Evolutionary conservation across 306 rosid genomes (phyloP), one percentile per base, ranked within the genome.

Genomic region (Sicyos edulis): DNA sequence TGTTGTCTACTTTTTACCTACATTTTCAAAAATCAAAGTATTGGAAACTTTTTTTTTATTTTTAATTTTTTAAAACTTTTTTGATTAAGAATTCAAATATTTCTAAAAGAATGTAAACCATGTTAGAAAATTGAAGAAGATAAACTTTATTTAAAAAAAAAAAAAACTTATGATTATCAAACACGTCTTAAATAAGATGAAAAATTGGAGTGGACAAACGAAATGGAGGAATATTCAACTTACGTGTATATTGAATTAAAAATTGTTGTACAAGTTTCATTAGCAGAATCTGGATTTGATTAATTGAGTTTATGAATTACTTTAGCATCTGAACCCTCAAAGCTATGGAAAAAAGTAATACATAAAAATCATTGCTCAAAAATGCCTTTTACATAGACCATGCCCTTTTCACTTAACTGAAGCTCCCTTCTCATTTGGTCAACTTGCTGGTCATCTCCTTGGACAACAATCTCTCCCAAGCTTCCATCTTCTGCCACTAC

Each of bases 401-500:
- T 86, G 22, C 96, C 97, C 29, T 91, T 91, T 70, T 89, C 92
- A 49, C 86, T 89, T 13, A 86, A 80, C 75, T 78, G 79, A 54
- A 91, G 93, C 54, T 91, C 93, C 84, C 83, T 87, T 47, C 97
- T 79, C 91, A 86, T 77, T 71, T 87, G 96, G 74, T 89, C 93
- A 0, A 89, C 92, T 72, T 91, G 97, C 77, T 91, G 97, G 73
- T 91, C 96, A 61, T 91, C 96, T 53, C 96, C 97, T 82, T 85
- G 90, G 70, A 89, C 97, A 13, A 83, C 5, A 16, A 92, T 73
- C 85, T 92, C 97, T 6, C 88, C 79, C 10, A 78, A 54, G 11
- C 54, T 74, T 49, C 89, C 85, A 4, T 89, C 90, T 8, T 89
- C 88, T 19, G 56, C 80, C 44, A 91, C 86, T 0, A 75, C 47